A percentile compares a stretch with the other conserved stretches of the same genome.
phyloP scores from a whole-genome alignment of 2,329 filamentous ascomycete species.

The Berkeleyomyces rouxiae region DNA sequence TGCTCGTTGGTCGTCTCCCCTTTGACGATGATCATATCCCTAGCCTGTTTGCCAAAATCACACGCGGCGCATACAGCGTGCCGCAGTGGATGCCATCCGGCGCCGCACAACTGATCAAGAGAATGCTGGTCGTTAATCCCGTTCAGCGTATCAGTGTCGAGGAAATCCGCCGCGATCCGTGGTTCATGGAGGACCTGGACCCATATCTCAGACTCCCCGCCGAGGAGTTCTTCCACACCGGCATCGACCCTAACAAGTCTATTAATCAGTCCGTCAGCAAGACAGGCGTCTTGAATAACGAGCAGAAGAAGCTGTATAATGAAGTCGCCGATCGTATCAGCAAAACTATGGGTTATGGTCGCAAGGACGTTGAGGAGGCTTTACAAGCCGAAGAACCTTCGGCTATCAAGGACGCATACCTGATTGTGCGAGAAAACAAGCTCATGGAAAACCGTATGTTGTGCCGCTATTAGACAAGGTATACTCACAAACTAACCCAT shows the following conservation, averaged over 20 bases:
- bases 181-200: constrained; percentile 80
- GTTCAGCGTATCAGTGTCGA: constrained; percentile 87
- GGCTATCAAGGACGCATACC: constrained; percentile 95
- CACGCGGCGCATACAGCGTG: constrained; percentile 81
- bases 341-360: constrained; percentile 94
- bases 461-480: not conserved
- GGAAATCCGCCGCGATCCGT: constrained; percentile 82
- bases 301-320: constrained; percentile 82
- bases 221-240: constrained; percentile 85
- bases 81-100: constrained; percentile 81
- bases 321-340: constrained; percentile 90
- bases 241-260: constrained; percentile 81
- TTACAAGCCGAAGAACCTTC: constrained; percentile 84
- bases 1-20: constrained; percentile 67
- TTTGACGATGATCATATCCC: constrained; percentile 99
- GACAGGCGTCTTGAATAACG: constrained; percentile 61
- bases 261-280: constrained; percentile 74
- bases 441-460: constrained; percentile 88
- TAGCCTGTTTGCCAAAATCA: constrained; percentile 93
- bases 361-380: constrained; percentile 87
- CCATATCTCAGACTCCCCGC: constrained; percentile 73
- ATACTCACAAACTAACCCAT: constrained; percentile 17
- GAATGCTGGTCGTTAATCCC: constrained; percentile 89
- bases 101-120: constrained; percentile 66
- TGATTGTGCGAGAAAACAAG: constrained; percentile 95